Base-by-base conservation (phyloP, 176 grass and related monocot genomes). In the Carex littledalei region DNA sequence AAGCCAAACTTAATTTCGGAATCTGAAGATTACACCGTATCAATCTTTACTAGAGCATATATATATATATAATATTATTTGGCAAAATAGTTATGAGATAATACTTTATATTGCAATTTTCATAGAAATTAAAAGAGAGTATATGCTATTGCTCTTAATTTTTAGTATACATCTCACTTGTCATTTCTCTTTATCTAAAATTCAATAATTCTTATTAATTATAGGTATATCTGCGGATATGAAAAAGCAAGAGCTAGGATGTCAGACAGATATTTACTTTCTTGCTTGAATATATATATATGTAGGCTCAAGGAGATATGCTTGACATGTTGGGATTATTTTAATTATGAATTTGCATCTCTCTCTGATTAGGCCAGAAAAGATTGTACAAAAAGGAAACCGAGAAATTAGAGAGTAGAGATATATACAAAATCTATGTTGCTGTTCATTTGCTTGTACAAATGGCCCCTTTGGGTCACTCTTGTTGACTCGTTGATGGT, bases 361-460 rank as follows among this genome's bases (percentile, higher is more conserved):
- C 15, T 70, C 67, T 70, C 67, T 70, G 11, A 76, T 76, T 76
- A 76, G 20, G 71, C 71, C 41, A 78, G 24, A 31, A 78, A 55
- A 31, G 49, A 56, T 76, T 76, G 71, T 76, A 76, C n/a, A 76
- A 78, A 76, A 53, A 77, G 49, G 49, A 77, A 77, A 76, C 4
- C 1, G 14, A 78, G 74, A 78, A 78, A 45, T 45, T 8, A 45
- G 17, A 56, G 22, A 56, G 74, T 78, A 78, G 74, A 50, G 22
- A 78, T 56, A 31, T 31, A 56, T 31, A 78, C 14, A 78, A 54
- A 71, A 57, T 74, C 70, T 74, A 50, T 74, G 69, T 78, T 78
- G 74, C 74, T 78, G 74, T 78, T 78, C 74, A 56, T 10, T 76
- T 15, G 2, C 24, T 78, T 56, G 73, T 77, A 55, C 74, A 78